Percentiles rank a stretch among this genome's conserved stretches.
Evolutionary conservation across 768 basidiomycete species (phyloP).

Genomic region (Boletus rufocinnamomeus): DNA sequence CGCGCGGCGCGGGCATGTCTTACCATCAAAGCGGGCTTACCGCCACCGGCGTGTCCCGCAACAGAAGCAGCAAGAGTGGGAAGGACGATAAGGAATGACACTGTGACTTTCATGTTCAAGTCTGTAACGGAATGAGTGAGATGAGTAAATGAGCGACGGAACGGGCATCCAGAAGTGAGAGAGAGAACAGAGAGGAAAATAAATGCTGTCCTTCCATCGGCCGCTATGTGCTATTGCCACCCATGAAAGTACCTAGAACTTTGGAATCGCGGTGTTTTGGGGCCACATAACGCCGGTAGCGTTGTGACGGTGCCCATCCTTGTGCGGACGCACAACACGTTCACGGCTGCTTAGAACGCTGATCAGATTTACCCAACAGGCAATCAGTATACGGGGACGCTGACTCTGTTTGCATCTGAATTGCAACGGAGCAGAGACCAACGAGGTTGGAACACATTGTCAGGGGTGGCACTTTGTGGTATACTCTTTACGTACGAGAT

Average conservation of each 20-base stretch:
- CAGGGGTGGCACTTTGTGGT: constrained; percentile 1
- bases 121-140: neutral
- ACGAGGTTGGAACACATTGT: neutral
- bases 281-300: neutral
- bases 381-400: neutral
- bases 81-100: neutral
- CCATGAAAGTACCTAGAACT: neutral
- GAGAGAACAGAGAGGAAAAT: no score
- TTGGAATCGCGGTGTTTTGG: constrained; percentile 5
- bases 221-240: neutral
- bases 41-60: neutral
- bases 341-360: neutral
- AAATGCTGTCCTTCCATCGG: neutral
- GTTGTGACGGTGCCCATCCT: neutral
- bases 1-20: constrained; percentile 2
- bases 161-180: neutral
- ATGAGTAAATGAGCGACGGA: neutral
- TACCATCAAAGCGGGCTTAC: constrained; percentile 5
- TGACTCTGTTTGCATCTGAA: neutral
- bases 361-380: neutral
- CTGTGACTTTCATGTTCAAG: constrained; percentile 2
- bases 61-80: neutral
- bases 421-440: neutral
- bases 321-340: neutral
- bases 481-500: neutral